These are phyloP conservation scores for Cornus kousa DNA, from an alignment of 148 eudicot genomes.

Conservation along the genomic window DNA sequence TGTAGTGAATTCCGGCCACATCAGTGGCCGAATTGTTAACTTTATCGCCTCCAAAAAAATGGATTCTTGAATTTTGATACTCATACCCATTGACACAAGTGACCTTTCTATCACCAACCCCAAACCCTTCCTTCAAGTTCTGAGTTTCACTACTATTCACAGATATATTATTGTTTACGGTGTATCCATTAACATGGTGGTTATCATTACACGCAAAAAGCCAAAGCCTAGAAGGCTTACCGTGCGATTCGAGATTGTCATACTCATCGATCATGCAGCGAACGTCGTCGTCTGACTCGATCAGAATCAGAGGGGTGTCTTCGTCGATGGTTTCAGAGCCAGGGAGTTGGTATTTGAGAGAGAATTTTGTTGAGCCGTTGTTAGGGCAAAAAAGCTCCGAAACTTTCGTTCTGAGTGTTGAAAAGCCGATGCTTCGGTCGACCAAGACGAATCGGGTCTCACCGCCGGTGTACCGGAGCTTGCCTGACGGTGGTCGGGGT, in stretches of 20 bases:
- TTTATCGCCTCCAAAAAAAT: background rate
- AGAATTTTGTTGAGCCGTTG: too few species aligned
- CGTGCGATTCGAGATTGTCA: too few species aligned
- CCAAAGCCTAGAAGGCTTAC: slow-evolving; percentile 17
- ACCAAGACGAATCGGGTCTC: slow-evolving; percentile 26
- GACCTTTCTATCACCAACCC: background rate
- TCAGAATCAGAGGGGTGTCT: background rate
- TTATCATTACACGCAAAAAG: slow-evolving; percentile 15
- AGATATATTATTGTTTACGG: too few species aligned
- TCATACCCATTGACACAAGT: background rate
- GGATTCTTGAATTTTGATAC: background rate
- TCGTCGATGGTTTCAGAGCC: background rate
- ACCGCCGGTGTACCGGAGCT: slow-evolving; percentile 36
- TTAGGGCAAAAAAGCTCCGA: slow-evolving; percentile 5
- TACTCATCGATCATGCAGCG: slow-evolving; percentile 18
- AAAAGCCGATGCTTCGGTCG: background rate
- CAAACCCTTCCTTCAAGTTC: background rate
- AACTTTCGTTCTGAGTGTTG: slow-evolving; percentile 10
- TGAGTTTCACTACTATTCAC: background rate
- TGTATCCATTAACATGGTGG: background rate
- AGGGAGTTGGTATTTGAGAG: too few species aligned
- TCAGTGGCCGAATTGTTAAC: background rate
- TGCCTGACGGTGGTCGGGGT: background rate
- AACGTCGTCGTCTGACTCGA: slow-evolving; percentile 24
- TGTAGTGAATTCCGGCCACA: background rate